Percentiles rank a stretch among this genome's conserved stretches.
These are phyloP conservation scores for Penicillium riverlandense DNA, from an alignment of 495 filamentous ascomycete genomes.

Conservation along the genomic window DNA sequence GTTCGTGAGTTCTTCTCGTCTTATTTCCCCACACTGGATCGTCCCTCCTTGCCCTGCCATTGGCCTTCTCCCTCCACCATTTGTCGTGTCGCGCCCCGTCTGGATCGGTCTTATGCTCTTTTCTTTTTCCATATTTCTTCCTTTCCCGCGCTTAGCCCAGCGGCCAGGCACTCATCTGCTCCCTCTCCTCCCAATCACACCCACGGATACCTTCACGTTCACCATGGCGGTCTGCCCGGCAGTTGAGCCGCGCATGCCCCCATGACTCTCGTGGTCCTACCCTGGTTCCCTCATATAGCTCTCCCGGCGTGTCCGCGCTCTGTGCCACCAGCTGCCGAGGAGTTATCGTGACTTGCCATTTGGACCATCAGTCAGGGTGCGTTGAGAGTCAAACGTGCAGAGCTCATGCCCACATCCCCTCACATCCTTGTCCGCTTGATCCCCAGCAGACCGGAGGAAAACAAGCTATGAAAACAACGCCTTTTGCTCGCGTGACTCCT, in stretches of 20 bases:
- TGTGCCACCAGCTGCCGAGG: slow-evolving; percentile 12
- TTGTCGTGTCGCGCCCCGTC: slow-evolving; percentile 8
- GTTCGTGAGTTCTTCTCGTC: slow-evolving; percentile 15
- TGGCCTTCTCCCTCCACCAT: slow-evolving; percentile 6
- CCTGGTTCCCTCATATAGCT: slow-evolving; percentile 6
- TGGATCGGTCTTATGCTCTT: slow-evolving; percentile 5
- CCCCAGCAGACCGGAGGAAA: too few species aligned
- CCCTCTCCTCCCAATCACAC: slow-evolving; percentile 13
- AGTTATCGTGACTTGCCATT: slow-evolving; percentile 18
- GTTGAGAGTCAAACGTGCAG: slow-evolving; percentile 5
- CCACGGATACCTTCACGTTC: slow-evolving; percentile 6
- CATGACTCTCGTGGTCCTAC: slow-evolving; percentile 1
- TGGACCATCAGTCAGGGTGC: slow-evolving; percentile 1
- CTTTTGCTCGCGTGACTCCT: slow-evolving; percentile 6
- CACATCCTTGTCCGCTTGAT: too few species aligned
- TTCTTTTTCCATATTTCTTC: slow-evolving; percentile 8
- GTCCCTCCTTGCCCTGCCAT: slow-evolving; percentile 5
- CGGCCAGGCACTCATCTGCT: not conserved
- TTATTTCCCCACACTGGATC: slow-evolving; percentile 10
- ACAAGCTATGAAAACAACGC: slow-evolving; percentile 7
- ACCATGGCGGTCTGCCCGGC: too few species aligned
- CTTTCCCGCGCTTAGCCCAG: slow-evolving; percentile 20
- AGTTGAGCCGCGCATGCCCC: too few species aligned
- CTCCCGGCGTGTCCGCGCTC: slow-evolving; percentile 1
- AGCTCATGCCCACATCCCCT: not conserved